Evolutionary conservation across 176 grass and related monocot species (phyloP).

Genomic region (Triticum aestivum): IWGSC_CS_RefSeq_v2.1 NC_057795.1:76457561-76458060

Average conservation of each 20-base stretch:
- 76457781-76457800: background rate
- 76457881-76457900: conserved; percentile 25
- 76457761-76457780: background rate
- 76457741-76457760: background rate
- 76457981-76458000: conserved; percentile 48
- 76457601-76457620: too few relatives aligned
- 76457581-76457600: too few relatives aligned
- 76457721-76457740: background rate
- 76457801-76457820: background rate
- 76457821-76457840: background rate
- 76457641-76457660: too few relatives aligned
- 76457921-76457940: background rate
- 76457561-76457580: too few relatives aligned
- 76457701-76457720: background rate
- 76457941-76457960: conserved; percentile 24
- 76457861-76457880: background rate
- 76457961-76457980: conserved; percentile 21
- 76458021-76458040: conserved; percentile 21
- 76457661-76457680: background rate
- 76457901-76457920: background rate
- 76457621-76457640: too few relatives aligned
- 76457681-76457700: too few relatives aligned
- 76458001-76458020: conserved; percentile 41
- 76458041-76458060: conserved; percentile 45
- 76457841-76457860: conserved; percentile 4